A percentile compares a stretch with the other conserved stretches of the same genome.
Evolutionary conservation across 257 asterid species (phyloP).

Genomic region (Capsicum pubescens): DNA sequence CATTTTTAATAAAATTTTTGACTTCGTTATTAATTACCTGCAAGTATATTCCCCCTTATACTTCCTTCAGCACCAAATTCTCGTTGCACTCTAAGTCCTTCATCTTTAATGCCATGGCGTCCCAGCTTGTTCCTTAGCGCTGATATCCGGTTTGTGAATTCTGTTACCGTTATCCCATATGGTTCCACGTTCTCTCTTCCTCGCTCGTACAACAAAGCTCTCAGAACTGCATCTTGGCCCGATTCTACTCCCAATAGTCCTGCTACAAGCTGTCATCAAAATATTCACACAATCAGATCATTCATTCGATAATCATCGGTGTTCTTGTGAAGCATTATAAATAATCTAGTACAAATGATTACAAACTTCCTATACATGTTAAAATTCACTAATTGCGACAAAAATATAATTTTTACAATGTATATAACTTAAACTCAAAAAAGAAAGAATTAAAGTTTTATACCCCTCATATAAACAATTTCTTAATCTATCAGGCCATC

Average conservation of each 20-base stretch:
- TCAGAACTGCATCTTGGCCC: constrained; percentile 72
- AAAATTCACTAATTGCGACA: background rate
- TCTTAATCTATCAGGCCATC: too few relatives aligned
- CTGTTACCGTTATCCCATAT: constrained; percentile 54
- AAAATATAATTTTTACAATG: too few relatives aligned
- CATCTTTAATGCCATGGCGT: constrained; percentile 62
- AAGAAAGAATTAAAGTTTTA: too few relatives aligned
- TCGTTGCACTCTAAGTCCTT: constrained; percentile 61
- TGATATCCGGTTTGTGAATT: constrained; percentile 58
- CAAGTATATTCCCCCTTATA: constrained; percentile 48
- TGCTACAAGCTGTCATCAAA: constrained; percentile 53
- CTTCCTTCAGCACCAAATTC: constrained; percentile 62
- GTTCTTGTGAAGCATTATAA: background rate
- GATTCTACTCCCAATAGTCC: constrained; percentile 73
- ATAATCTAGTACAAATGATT: background rate
- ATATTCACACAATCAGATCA: background rate
- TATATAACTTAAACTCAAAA: too few relatives aligned
- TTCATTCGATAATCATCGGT: background rate
- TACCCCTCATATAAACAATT: too few relatives aligned
- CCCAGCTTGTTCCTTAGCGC: constrained; percentile 62
- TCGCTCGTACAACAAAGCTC: constrained; percentile 56
- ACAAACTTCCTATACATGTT: background rate
- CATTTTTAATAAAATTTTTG: background rate
- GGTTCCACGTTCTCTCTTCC: constrained; percentile 46
- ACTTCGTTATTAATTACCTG: background rate